These are phyloP conservation scores for Candida stauntonica DNA, from an alignment of 805 yeast species.

Conservation along the genomic window DNA sequence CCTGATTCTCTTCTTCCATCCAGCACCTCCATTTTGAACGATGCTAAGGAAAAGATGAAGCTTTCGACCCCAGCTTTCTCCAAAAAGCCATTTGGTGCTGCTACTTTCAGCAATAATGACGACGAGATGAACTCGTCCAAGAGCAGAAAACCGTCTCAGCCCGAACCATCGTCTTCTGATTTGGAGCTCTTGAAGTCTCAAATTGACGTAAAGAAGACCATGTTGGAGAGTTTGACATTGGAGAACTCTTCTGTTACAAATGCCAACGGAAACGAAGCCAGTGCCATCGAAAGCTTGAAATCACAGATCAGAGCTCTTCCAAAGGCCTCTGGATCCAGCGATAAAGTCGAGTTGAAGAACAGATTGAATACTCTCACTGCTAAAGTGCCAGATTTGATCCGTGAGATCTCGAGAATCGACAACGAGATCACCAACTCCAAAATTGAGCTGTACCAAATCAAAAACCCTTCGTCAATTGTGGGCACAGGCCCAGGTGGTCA, in stretches of 20 bases:
- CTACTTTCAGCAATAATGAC: slow-evolving; percentile 73
- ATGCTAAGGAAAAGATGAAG: slow-evolving; percentile 54
- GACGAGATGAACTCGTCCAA: slow-evolving; percentile 57
- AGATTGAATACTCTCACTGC: slow-evolving; percentile 64
- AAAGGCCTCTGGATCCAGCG: slow-evolving; percentile 29
- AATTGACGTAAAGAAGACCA: slow-evolving; percentile 66
- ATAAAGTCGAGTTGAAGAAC: slow-evolving; percentile 42
- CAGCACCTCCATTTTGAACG: slow-evolving; percentile 66
- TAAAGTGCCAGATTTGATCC: slow-evolving; percentile 66
- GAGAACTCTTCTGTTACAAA: slow-evolving; percentile 1
- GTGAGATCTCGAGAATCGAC: slow-evolving; percentile 59
- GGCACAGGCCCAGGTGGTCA: slow-evolving; percentile 89
- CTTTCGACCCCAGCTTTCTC: slow-evolving; percentile 16
- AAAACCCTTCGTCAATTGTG: slow-evolving; percentile 64
- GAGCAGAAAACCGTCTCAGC: slow-evolving; percentile 41
- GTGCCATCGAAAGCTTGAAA: slow-evolving; percentile 64
- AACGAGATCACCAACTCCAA: slow-evolving; percentile 63
- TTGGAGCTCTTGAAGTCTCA: slow-evolving; percentile 55
- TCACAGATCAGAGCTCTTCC: slow-evolving; percentile 48
- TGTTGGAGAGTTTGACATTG: slow-evolving; percentile 57
- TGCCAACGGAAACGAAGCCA: slow-evolving; percentile 36
- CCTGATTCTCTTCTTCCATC: slow-evolving; percentile 93
- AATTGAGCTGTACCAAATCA: slow-evolving; percentile 57
- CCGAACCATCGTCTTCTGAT: slow-evolving; percentile 7
- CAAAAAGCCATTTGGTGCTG: slow-evolving; percentile 24